Conservation (phyloP, 2,329 filamentous ascomycete genomes). For the Hypoxylon sp. region DNA sequence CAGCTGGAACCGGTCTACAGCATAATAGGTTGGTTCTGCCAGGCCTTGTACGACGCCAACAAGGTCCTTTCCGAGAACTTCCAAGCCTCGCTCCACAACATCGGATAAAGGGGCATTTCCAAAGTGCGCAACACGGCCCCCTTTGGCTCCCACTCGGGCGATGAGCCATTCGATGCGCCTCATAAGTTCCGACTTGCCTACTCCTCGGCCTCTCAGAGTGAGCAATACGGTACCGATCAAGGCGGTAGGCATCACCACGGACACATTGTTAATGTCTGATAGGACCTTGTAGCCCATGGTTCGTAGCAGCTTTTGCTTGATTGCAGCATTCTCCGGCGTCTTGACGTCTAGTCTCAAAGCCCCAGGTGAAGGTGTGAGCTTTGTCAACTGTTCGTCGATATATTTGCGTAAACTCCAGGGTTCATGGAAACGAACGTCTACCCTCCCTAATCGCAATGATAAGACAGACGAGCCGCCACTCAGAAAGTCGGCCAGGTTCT, state of each 20-base stretch:
- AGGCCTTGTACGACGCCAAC: constrained; percentile 84
- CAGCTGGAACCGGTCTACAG: constrained; percentile 94
- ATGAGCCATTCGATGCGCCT: constrained; percentile 92
- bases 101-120: constrained; percentile 81
- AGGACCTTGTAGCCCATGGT: constrained; percentile 93
- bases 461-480: constrained; percentile 86
- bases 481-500: constrained; percentile 92
- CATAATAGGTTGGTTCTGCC: constrained; percentile 92
- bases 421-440: constrained; percentile 96
- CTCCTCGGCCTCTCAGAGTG: constrained; percentile 89
- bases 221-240: constrained; percentile 93
- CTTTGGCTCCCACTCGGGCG: constrained; percentile 83
- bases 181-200: constrained; percentile 87
- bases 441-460: constrained; percentile 87
- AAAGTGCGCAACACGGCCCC: constrained; percentile 94
- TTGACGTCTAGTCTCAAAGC: constrained; percentile 61
- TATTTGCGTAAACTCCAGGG: constrained; percentile 92
- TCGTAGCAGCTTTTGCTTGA: constrained; percentile 80
- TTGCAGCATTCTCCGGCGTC: constrained; percentile 62
- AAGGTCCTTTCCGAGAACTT: constrained; percentile 89
- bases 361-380: constrained; percentile 64
- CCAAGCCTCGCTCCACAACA: constrained; percentile 89
- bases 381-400: constrained; percentile 78
- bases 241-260: constrained; percentile 97
- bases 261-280: constrained; percentile 94